Conservation (phyloP, 2,329 filamentous ascomycete genomes). For the Aspergillus hortae region DNA sequence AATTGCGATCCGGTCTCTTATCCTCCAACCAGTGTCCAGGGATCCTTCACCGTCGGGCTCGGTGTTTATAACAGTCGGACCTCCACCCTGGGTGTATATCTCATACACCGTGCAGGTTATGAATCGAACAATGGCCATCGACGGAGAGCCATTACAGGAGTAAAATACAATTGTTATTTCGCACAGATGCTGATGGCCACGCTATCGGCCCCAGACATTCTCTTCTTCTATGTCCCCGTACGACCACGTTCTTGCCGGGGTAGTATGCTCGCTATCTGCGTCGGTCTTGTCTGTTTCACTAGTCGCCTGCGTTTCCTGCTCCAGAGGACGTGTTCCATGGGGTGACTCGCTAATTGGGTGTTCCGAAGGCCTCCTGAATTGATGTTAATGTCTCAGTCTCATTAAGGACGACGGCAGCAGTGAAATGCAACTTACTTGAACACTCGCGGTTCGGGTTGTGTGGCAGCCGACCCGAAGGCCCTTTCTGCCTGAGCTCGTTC, state of each 20-base stretch:
- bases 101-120: background rate
- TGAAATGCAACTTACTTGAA: constrained; percentile 28
- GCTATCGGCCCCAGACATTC: constrained; percentile 32
- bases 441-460: constrained; percentile 41
- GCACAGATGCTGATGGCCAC: background rate
- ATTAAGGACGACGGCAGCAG: constrained; percentile 1
- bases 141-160: background rate
- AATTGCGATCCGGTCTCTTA: background rate
- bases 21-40: background rate
- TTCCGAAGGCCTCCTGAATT: constrained; percentile 28
- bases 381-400: background rate
- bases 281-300: constrained; percentile 1
- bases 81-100: background rate
- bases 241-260: constrained; percentile 17
- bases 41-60: background rate
- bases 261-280: constrained; percentile 9
- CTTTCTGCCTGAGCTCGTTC: constrained; percentile 61
- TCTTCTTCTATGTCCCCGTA: constrained; percentile 37
- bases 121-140: background rate
- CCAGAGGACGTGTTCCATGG: constrained; percentile 1
- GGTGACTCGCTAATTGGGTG: constrained; percentile 26
- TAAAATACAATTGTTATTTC: background rate
- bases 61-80: background rate
- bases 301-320: background rate
- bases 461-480: constrained; percentile 60